Conservation (phyloP, 73 alveolate species). For the Effrenium voratum region DNA sequence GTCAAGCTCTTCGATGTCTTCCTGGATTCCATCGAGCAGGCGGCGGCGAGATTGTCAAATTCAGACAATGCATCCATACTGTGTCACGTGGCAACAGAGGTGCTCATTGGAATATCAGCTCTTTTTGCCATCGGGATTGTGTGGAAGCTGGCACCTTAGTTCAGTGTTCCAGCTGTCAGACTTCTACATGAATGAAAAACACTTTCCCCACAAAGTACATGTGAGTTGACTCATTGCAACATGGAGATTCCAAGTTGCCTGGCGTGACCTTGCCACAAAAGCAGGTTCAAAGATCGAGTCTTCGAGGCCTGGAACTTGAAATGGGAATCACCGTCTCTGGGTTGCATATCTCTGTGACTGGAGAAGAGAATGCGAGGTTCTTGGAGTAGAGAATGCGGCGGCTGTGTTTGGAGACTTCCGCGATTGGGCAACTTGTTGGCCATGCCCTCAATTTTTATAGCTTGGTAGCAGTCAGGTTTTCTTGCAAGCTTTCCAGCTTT, state of each 20-base stretch:
- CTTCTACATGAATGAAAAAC: not conserved
- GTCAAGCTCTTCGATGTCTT: slow-evolving; percentile 39
- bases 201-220: not conserved
- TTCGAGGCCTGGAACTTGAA: slow-evolving; percentile 23
- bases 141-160: slow-evolving; percentile 44
- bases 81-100: not conserved
- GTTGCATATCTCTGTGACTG: not conserved
- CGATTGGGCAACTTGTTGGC: slow-evolving; percentile 91
- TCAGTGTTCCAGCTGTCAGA: not conserved
- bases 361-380: slow-evolving; percentile 7
- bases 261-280: not conserved
- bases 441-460: not conserved
- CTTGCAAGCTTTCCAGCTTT: not conserved
- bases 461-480: not conserved
- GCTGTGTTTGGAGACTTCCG: slow-evolving; percentile 81
- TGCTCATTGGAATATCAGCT: slow-evolving; percentile 62
- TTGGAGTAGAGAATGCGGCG: slow-evolving; percentile 75
- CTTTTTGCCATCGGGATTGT: slow-evolving; percentile 59
- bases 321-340: not conserved
- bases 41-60: not conserved
- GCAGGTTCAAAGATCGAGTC: slow-evolving; percentile 77
- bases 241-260: not conserved
- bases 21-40: slow-evolving; percentile 63
- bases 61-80: not conserved
- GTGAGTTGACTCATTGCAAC: not conserved